Base-by-base conservation (phyloP, 495 filamentous ascomycete species). In the Ramalina peruviana region DNA sequence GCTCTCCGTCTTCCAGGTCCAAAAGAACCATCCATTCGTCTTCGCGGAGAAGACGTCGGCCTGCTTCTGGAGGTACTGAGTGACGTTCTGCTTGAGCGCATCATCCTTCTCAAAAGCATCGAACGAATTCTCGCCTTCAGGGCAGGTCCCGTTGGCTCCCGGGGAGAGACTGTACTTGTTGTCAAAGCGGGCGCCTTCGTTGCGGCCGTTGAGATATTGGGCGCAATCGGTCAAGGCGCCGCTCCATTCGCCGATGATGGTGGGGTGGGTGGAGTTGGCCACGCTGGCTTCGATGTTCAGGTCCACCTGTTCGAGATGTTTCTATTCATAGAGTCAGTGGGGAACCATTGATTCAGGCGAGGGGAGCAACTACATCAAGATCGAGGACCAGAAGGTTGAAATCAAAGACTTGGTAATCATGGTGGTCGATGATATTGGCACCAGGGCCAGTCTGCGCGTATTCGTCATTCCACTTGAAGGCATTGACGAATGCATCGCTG, bases 201-300 rank as follows among this genome's bases (percentile, higher is more conserved):
- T 77, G 46, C 75, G 73, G 27, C 82, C 85, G 54, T 88, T 88
- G 21, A 88, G 72, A 52, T 74, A 80, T 49, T 73, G 73, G 16
- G 85, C 81, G 59, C 84, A 89, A 58, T 88, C 83, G 12, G 85
- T 88, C 69, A 85, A 61, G 1, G 78, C 78, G 26, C 64, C 78
- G 19, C 68, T 72, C 75, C 78, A 81, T 52, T 74, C 71, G 33
- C 69, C 68, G 12, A 70, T 65, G 44, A 74, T 64, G 2, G 63
- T 62, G 66, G 69, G 72, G 44, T 74, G 71, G 48, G 69, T 66
- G 9, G 64, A 59, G 36, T 61, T 54, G 5, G 21, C 55, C 16
- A 43, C 48, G 53, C 68, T 71, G 19, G 47, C 46, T n/a, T 25
- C 40, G 0, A 59, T 61, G 54, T 58, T 58, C 41, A 64, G 65